Evolutionary conservation across 1,284 basidiomycete species (phyloP).

Genomic region (Ganoderma boninense): DNA sequence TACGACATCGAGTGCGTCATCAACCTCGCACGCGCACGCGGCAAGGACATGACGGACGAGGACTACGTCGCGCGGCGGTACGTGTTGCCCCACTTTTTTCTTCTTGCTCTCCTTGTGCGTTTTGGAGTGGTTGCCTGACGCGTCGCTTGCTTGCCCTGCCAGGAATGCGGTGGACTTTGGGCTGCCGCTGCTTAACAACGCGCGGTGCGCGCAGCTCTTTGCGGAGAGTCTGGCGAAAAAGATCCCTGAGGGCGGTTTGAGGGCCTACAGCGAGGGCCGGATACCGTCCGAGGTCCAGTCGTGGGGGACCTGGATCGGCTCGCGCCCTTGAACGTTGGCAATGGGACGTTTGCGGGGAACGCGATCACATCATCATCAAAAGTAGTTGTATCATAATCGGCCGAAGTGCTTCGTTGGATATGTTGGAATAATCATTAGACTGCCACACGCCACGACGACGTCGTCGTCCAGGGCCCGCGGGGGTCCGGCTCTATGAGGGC

Average conservation of each 20-base stretch:
- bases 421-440: constrained; percentile 27
- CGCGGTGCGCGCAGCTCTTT: constrained; percentile 89
- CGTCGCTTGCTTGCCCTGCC: constrained; percentile 19
- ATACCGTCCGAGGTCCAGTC: constrained; percentile 95
- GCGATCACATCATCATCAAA: constrained; percentile 19
- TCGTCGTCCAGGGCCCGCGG: too few relatives aligned
- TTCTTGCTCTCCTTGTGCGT: too few relatives aligned
- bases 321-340: constrained; percentile 54
- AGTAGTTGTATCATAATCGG: constrained; percentile 29
- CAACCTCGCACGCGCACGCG: constrained; percentile 90
- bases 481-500: too few relatives aligned
- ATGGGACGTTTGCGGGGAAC: background rate
- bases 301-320: constrained; percentile 89
- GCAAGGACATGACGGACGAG: constrained; percentile 84
- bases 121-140: constrained; percentile 14
- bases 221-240: constrained; percentile 92
- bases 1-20: constrained; percentile 96
- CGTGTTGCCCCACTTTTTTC: constrained; percentile 33
- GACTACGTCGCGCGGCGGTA: constrained; percentile 95
- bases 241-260: constrained; percentile 85
- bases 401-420: constrained; percentile 32
- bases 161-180: constrained; percentile 95
- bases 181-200: constrained; percentile 90
- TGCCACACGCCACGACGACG: background rate
- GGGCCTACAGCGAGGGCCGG: constrained; percentile 87